A percentile compares a stretch with the other conserved stretches of the same genome.
These are phyloP conservation scores for Russula foetens DNA, from an alignment of 768 basidiomycete genomes.

Conservation along the genomic window DNA sequence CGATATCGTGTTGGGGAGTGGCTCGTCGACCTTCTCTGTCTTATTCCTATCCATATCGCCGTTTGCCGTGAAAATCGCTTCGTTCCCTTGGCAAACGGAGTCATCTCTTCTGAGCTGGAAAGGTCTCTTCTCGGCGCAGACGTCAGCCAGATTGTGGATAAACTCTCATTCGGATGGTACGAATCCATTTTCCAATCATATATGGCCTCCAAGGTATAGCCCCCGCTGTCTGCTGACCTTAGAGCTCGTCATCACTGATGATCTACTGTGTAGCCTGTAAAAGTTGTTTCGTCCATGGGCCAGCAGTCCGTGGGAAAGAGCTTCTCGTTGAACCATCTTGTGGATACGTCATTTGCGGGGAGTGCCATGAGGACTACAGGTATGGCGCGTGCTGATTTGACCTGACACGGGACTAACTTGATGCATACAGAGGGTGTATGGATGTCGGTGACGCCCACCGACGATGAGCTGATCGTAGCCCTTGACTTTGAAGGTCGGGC, in stretches of 20 bases:
- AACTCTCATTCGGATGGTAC: slow-evolving; percentile 54
- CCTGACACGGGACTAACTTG: background rate
- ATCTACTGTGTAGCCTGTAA: slow-evolving; percentile 38
- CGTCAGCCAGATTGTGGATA: slow-evolving; percentile 48
- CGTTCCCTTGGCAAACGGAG: slow-evolving; percentile 19
- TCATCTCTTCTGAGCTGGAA: slow-evolving; percentile 32
- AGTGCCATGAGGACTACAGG: slow-evolving; percentile 56
- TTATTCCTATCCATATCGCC: slow-evolving; percentile 59
- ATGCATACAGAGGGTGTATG: slow-evolving; percentile 43
- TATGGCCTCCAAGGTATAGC: slow-evolving; percentile 43
- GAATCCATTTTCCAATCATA: slow-evolving; percentile 58
- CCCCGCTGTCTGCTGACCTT: background rate
- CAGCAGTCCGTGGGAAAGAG: slow-evolving; percentile 61
- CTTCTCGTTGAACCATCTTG: slow-evolving; percentile 50
- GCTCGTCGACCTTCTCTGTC: slow-evolving; percentile 50
- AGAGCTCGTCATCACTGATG: background rate
- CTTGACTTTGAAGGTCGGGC: slow-evolving; percentile 54
- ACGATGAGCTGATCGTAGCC: slow-evolving; percentile 45
- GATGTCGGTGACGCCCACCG: slow-evolving; percentile 59
- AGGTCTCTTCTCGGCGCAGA: slow-evolving; percentile 50
- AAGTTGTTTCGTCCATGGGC: slow-evolving; percentile 61
- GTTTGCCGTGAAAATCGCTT: slow-evolving; percentile 28
- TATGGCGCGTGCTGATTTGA: background rate
- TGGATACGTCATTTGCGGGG: slow-evolving; percentile 57
- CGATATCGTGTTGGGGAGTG: slow-evolving; percentile 46